Evolutionary conservation across 768 basidiomycete species (phyloP), one percentile per base, ranked within the genome.

Genomic region (Hirschioporus abietinus): DNA sequence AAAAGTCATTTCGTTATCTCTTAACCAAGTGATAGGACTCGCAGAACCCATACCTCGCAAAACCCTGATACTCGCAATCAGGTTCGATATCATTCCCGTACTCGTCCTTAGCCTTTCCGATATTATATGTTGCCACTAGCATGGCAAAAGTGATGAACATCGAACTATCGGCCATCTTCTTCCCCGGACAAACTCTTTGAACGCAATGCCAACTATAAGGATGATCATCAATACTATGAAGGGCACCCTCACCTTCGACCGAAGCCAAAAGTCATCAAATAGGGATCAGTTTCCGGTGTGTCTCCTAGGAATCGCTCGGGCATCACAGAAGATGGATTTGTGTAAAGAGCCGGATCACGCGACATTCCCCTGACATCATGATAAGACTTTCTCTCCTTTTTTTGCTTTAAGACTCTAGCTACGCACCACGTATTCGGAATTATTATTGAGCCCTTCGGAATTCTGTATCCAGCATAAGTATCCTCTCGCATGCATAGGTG

Each of bases 381-480:
- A 52, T 15, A 3, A 30, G 30, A 8, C 30, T 30, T 30, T 30
- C 30, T 30, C 30, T 30, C 4, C n/a, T 30, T 30, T 8, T 2
- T 30, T 8, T 30, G 30, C 30, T 2, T 30, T 20, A 52, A 5
- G 3, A 20, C 12, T 52, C 4, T 52, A 10, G 12, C 42, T 15
- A 52, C 42, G 12, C 12, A 68, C 67, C 65, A 65, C 1, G 58
- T 66, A 61, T 68, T 68, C 7, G 60, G 36, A 27, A 66, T 52
- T 12, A 68, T 58, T n/a, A 68, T 27, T 5, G 60, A 24, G 17
- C 65, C 65, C n/a, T 42, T 59, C 7, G 67, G 67, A 60, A 68
- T 68, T 30, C 61, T 36, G 34, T 66, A 68, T 8, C 67, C 67
- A 12, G 52, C 36, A 15, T 64, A 68, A 9, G 63, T 62, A 26